Percentiles rank a stretch among this genome's conserved stretches.
These are phyloP conservation scores for Scheffersomyces stambukii DNA, from an alignment of 1,139 yeast species.

Conservation along the genomic window DNA sequence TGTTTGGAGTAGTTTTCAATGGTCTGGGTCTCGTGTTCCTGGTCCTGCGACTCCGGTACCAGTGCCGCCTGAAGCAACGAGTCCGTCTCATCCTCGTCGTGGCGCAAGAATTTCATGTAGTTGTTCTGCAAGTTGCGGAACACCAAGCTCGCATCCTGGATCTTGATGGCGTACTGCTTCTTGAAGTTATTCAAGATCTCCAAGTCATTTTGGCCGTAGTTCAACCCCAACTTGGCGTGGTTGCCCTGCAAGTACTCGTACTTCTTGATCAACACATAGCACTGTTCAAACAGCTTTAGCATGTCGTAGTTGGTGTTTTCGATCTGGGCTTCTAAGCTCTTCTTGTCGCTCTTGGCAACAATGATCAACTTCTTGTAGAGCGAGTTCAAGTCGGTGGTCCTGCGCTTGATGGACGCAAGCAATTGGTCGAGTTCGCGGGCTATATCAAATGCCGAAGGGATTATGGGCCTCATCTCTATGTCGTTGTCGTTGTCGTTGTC, in stretches of 20 bases:
- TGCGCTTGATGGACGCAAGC: constrained; percentile 43
- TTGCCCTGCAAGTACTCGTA: constrained; percentile 50
- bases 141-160: constrained; percentile 71
- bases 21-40: constrained; percentile 3
- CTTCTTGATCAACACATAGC: constrained; percentile 71
- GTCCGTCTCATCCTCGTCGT: constrained; percentile 57
- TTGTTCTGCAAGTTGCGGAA: constrained; percentile 87
- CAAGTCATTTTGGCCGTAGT: constrained; percentile 47
- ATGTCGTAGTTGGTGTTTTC: constrained; percentile 73
- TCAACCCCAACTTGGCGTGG: constrained; percentile 27
- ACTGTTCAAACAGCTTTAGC: constrained; percentile 68
- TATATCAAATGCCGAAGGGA: constrained; percentile 76
- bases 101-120: constrained; percentile 71
- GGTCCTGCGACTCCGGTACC: constrained; percentile 11
- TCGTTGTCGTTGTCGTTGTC: constrained; percentile 12
- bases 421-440: constrained; percentile 67
- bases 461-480: constrained; percentile 52
- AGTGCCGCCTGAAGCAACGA: constrained; percentile 16
- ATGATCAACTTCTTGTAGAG: constrained; percentile 78
- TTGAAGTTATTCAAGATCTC: constrained; percentile 75
- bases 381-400: constrained; percentile 56
- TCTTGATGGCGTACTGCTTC: constrained; percentile 77
- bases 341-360: constrained; percentile 80
- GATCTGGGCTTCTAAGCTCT: constrained; percentile 59
- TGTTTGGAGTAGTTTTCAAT: constrained; percentile 44